A percentile compares a stretch with the other conserved stretches of the same genome.
These are phyloP conservation scores for Verticillium longisporum DNA, from an alignment of 2,329 filamentous ascomycete species.

Conservation along the genomic window DNA sequence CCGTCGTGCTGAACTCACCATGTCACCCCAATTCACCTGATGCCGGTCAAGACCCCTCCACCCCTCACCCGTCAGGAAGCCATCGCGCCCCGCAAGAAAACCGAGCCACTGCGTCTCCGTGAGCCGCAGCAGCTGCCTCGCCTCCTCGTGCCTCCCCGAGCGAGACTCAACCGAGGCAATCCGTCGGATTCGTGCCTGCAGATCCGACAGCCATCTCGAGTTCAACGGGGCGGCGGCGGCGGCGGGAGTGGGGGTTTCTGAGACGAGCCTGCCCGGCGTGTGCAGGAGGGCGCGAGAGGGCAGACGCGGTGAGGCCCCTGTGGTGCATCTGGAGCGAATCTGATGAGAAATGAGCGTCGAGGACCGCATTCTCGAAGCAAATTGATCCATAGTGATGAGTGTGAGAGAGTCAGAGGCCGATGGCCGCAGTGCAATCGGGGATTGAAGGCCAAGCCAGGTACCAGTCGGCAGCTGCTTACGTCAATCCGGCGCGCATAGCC, in stretches of 20 bases:
- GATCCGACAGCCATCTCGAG: conserved; percentile 19
- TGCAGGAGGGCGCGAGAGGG: neutral
- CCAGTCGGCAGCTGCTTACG: neutral
- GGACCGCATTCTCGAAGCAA: neutral
- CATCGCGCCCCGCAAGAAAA: conserved; percentile 66
- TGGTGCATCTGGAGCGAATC: neutral
- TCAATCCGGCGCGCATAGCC: neutral
- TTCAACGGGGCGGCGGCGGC: conserved; percentile 5
- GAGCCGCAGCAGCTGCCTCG: conserved; percentile 3
- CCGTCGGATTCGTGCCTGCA: conserved; percentile 15
- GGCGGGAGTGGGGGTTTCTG: neutral
- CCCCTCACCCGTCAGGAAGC: conserved; percentile 57
- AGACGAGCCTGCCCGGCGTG: neutral
- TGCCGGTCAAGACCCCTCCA: conserved; percentile 58
- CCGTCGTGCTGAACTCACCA: conserved; percentile 48
- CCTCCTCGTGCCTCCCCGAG: neutral
- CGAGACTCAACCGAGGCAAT: conserved; percentile 1
- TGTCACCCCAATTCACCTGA: conserved; percentile 76
- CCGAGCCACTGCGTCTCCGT: conserved; percentile 54
- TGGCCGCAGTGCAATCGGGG: neutral
- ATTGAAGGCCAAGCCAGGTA: too few species aligned
- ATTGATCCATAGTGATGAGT: neutral
- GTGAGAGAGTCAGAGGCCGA: neutral
- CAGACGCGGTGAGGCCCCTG: neutral
- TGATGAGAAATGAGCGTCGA: neutral